Evolutionary conservation across 1,284 basidiomycete species (phyloP).

Genomic region (Ganoderma meredithae): DNA sequence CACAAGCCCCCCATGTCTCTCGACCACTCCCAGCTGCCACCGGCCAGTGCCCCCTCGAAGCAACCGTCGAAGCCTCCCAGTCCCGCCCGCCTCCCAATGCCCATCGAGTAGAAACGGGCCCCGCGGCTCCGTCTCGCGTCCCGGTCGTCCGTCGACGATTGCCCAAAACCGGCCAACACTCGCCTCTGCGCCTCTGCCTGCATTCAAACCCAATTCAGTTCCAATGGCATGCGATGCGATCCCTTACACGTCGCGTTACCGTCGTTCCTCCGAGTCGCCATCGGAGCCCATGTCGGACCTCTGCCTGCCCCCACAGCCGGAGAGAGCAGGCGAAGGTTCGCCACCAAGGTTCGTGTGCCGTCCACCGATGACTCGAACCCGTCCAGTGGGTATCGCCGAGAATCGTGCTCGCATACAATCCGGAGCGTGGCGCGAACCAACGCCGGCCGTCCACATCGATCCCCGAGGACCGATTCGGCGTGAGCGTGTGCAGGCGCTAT

Average conservation of each 20-base stretch:
- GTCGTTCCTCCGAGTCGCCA: slow-evolving; percentile 1
- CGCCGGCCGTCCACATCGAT: neutral
- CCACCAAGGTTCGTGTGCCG: neutral
- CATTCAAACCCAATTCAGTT: slow-evolving; percentile 1
- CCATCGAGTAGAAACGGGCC: slow-evolving; percentile 1
- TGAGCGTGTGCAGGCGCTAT: neutral
- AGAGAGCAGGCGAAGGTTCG: neutral
- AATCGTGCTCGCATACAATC: neutral
- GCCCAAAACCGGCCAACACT: neutral
- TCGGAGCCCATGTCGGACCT: slow-evolving; percentile 1
- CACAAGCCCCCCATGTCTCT: slow-evolving; percentile 4
- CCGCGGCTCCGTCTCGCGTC: slow-evolving; percentile 20
- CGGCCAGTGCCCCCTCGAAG: slow-evolving; percentile 12
- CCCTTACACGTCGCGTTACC: slow-evolving; percentile 2
- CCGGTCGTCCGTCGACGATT: slow-evolving; percentile 7
- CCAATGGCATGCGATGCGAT: slow-evolving; percentile 4
- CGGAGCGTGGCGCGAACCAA: neutral
- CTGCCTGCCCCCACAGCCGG: neutral
- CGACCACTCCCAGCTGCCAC: slow-evolving; percentile 15
- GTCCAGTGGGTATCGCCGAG: neutral
- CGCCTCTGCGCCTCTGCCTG: neutral
- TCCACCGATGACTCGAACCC: neutral
- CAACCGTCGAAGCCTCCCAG: neutral
- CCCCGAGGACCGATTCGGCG: neutral
- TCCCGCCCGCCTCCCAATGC: slow-evolving; percentile 3